Percentiles rank a stretch among this genome's conserved stretches.
These are phyloP conservation scores for Pascua guehoae DNA, from an alignment of 1,284 basidiomycete species.

Conservation along the genomic window DNA sequence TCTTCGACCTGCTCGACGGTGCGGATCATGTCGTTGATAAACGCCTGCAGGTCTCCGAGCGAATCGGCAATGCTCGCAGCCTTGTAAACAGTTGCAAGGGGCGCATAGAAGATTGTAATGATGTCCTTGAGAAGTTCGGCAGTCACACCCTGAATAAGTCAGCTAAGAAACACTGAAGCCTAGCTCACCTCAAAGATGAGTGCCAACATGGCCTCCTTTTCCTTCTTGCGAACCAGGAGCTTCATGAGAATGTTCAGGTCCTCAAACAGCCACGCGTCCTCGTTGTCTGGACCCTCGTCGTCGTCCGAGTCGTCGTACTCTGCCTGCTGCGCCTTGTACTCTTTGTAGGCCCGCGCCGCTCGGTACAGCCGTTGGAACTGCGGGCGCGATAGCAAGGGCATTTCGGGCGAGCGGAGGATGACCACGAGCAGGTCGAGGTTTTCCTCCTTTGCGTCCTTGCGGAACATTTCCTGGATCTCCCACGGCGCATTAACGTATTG, in stretches of 20 bases:
- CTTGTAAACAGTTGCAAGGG: slow-evolving; percentile 96
- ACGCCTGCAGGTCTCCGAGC: slow-evolving; percentile 83
- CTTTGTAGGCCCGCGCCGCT: slow-evolving; percentile 69
- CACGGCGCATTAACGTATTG: slow-evolving; percentile 79
- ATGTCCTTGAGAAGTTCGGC: slow-evolving; percentile 96
- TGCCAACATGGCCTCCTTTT: slow-evolving; percentile 88
- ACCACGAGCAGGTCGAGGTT: slow-evolving; percentile 74
- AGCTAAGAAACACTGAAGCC: background rate
- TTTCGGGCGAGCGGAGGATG: slow-evolving; percentile 75
- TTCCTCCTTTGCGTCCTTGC: slow-evolving; percentile 68
- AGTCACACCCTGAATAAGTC: slow-evolving; percentile 69
- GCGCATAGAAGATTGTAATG: slow-evolving; percentile 97
- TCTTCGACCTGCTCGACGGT: slow-evolving; percentile 92
- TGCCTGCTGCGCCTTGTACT: slow-evolving; percentile 64
- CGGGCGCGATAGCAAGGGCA: slow-evolving; percentile 66
- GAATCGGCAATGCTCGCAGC: slow-evolving; percentile 97
- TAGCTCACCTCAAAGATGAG: slow-evolving; percentile 83
- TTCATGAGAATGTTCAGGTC: slow-evolving; percentile 76
- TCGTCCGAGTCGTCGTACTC: slow-evolving; percentile 76
- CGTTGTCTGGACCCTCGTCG: slow-evolving; percentile 84
- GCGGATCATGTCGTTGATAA: slow-evolving; percentile 90
- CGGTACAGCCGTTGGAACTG: slow-evolving; percentile 74
- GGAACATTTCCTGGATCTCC: slow-evolving; percentile 79
- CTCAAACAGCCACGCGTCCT: slow-evolving; percentile 92
- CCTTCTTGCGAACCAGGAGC: slow-evolving; percentile 72